These are phyloP conservation scores for Annulohypoxylon stygium DNA, from an alignment of 495 filamentous ascomycete genomes.

Conservation along the genomic window DNA sequence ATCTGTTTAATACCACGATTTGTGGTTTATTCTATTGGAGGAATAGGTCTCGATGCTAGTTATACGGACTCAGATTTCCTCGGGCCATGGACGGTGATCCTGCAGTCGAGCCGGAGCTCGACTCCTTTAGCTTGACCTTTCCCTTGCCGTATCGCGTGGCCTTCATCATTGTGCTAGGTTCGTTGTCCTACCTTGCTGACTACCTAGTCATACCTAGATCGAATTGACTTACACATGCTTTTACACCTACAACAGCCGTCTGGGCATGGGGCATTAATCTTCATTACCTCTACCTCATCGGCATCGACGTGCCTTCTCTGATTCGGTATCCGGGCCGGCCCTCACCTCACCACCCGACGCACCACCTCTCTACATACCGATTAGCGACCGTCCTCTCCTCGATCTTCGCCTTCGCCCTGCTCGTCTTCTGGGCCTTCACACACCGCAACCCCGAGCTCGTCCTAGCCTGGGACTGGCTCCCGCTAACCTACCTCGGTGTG, in stretches of 20 bases:
- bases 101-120: constrained; percentile 82
- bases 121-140: constrained; percentile 84
- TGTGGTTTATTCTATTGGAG: background rate
- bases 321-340: constrained; percentile 81
- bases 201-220: background rate
- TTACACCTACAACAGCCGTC: constrained; percentile 67
- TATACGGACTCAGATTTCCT: constrained; percentile 19
- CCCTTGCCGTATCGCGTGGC: constrained; percentile 89
- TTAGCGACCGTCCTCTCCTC: constrained; percentile 80
- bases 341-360: constrained; percentile 72
- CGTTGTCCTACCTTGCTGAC: constrained; percentile 40
- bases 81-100: constrained; percentile 83
- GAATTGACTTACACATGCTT: constrained; percentile 18
- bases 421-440: constrained; percentile 86
- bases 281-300: constrained; percentile 78
- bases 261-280: constrained; percentile 94
- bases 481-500: constrained; percentile 80
- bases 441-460: constrained; percentile 75
- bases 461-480: constrained; percentile 80
- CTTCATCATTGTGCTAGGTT: constrained; percentile 83
- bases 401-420: constrained; percentile 75
- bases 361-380: constrained; percentile 85
- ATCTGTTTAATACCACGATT: background rate
- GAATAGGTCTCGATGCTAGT: constrained; percentile 33
- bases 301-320: constrained; percentile 84